Conservation (phyloP, 2,329 filamentous ascomycete genomes). For the Monosporascus sp. region DNA sequence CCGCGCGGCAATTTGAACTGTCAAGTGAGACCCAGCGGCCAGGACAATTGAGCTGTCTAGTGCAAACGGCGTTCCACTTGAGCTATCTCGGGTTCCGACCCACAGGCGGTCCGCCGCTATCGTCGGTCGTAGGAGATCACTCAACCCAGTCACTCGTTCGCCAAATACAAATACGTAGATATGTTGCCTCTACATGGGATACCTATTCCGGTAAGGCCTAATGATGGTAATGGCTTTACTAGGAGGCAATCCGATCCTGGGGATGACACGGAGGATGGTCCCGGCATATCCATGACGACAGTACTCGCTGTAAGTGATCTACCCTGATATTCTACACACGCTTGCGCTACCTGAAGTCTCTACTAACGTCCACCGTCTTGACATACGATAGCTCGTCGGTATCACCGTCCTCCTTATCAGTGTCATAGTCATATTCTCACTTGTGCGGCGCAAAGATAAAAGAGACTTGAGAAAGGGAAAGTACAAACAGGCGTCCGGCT, state of each 20-base stretch:
- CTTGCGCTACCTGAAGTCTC: neutral
- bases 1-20: no score
- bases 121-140: neutral
- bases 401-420: neutral
- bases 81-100: no score
- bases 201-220: neutral
- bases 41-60: no score
- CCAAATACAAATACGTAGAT: neutral
- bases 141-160: neutral
- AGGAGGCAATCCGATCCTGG: neutral
- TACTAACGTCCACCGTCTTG: neutral
- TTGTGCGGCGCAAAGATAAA: neutral
- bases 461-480: neutral
- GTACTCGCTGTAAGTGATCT: neutral
- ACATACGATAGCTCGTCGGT: neutral
- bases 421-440: neutral
- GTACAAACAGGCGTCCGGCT: constrained; percentile 23
- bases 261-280: neutral
- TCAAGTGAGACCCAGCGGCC: no score
- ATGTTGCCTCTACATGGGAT: neutral
- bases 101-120: no score
- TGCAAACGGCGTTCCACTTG: no score
- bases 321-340: neutral
- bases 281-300: neutral
- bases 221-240: neutral